Evolutionary conservation across 2,329 filamentous ascomycete genomes (phyloP).

Genomic region (Ustulina deusta): DNA sequence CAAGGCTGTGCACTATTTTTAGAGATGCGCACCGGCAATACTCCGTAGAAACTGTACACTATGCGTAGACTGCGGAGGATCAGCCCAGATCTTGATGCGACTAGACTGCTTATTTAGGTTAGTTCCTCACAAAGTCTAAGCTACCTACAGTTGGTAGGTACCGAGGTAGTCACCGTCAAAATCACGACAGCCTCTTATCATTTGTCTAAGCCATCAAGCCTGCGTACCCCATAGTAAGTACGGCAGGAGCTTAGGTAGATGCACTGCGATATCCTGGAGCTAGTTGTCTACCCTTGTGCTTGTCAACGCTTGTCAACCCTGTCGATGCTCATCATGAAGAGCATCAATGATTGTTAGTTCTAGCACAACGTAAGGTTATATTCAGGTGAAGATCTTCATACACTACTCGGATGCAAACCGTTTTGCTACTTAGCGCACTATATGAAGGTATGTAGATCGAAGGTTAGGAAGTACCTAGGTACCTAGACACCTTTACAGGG

Average conservation of each 20-base stretch:
- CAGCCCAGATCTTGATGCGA: neutral
- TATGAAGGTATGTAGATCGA: neutral
- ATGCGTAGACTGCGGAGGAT: conserved; percentile 16
- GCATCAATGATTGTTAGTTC: neutral
- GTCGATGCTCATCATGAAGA: neutral
- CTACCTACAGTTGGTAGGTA: neutral
- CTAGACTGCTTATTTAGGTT: neutral
- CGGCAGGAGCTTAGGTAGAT: neutral
- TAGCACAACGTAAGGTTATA: neutral
- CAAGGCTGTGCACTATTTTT: conserved; percentile 26
- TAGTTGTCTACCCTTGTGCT: neutral
- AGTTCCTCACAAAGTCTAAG: neutral
- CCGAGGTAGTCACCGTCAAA: neutral
- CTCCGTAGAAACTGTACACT: conserved; percentile 17
- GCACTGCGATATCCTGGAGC: neutral
- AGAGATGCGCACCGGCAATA: conserved; percentile 10
- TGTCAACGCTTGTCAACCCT: too few species aligned
- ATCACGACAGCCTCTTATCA: conserved; percentile 9
- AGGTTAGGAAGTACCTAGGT: too few species aligned
- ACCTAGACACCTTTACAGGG: too few species aligned
- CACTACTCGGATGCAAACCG: too few species aligned
- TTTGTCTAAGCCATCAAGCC: conserved; percentile 25
- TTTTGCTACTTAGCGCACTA: neutral
- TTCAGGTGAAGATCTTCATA: conserved; percentile 6
- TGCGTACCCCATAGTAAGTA: neutral